Evolutionary conservation across 176 grass and related monocot genomes (phyloP).

Genomic region (Avena atlantica): DNA sequence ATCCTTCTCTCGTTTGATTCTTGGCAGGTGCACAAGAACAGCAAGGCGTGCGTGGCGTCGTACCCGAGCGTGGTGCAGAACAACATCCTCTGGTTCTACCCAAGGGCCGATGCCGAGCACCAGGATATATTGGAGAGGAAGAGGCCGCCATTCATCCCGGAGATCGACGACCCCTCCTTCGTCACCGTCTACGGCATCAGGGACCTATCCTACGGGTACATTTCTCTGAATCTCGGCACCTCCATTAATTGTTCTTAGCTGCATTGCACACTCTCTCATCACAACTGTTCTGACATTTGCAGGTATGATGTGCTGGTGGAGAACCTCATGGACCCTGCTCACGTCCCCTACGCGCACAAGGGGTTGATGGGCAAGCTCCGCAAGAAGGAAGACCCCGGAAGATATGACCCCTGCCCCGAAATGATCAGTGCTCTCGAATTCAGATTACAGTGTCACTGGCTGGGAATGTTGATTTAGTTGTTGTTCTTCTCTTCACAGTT

Average conservation of each 20-base stretch:
- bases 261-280: neutral
- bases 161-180: slow-evolving; percentile 85
- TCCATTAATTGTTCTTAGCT: neutral
- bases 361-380: slow-evolving; percentile 56
- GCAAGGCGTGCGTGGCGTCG: slow-evolving; percentile 72
- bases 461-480: neutral
- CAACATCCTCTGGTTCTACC: slow-evolving; percentile 90
- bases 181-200: slow-evolving; percentile 55
- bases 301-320: slow-evolving; percentile 84
- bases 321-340: slow-evolving; percentile 90
- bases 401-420: slow-evolving; percentile 60
- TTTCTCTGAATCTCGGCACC: neutral
- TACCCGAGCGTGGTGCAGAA: slow-evolving; percentile 87
- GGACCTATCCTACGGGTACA: slow-evolving; percentile 75
- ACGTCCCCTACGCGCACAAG: slow-evolving; percentile 65
- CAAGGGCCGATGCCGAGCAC: slow-evolving; percentile 59
- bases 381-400: slow-evolving; percentile 65
- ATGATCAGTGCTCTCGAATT: neutral
- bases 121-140: slow-evolving; percentile 61
- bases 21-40: slow-evolving; percentile 71
- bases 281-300: slow-evolving; percentile 22
- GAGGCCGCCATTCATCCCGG: slow-evolving; percentile 62
- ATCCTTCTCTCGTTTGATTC: neutral
- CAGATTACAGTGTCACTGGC: neutral
- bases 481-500: slow-evolving; percentile 57